Conservation (phyloP, 306 rosid genomes). For the Biancaea sappan region DNA sequence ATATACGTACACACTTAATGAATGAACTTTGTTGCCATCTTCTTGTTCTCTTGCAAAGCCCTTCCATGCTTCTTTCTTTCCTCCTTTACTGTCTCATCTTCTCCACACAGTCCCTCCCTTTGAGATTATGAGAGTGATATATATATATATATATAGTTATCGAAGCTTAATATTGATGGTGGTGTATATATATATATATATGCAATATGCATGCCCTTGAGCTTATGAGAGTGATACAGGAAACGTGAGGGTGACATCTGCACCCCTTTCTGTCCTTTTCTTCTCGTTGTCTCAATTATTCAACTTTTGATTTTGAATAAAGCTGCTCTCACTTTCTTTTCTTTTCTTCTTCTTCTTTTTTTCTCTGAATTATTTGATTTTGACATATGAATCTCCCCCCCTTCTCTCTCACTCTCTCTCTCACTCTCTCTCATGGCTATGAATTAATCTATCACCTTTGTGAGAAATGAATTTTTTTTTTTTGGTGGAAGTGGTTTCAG, state of each 20-base stretch:
- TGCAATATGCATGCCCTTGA: too few species aligned
- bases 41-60: conserved; percentile 32
- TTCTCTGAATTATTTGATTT: conserved; percentile 28
- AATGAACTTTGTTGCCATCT: conserved; percentile 19
- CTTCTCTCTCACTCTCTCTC: conserved; percentile 10
- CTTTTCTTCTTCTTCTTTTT: conserved; percentile 30
- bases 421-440: too few species aligned
- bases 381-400: conserved; percentile 19
- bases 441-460: not conserved
- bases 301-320: conserved; percentile 42
- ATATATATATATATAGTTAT: too few species aligned
- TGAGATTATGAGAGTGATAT: too few species aligned
- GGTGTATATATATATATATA: too few species aligned
- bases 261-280: conserved; percentile 14
- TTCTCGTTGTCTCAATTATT: conserved; percentile 39
- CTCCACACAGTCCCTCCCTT: too few species aligned
- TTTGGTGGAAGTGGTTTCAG: too few species aligned
- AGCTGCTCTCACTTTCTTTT: conserved; percentile 41
- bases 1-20: too few species aligned
- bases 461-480: too few species aligned
- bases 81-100: too few species aligned
- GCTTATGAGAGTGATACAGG: conserved; percentile 42
- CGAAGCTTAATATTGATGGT: too few species aligned
- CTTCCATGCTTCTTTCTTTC: too few species aligned
- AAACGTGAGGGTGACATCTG: conserved; percentile 34